Base-by-base conservation (phyloP, 108 stramenopile genomes). In the Cyclotella choctawhatcheeana region DNA sequence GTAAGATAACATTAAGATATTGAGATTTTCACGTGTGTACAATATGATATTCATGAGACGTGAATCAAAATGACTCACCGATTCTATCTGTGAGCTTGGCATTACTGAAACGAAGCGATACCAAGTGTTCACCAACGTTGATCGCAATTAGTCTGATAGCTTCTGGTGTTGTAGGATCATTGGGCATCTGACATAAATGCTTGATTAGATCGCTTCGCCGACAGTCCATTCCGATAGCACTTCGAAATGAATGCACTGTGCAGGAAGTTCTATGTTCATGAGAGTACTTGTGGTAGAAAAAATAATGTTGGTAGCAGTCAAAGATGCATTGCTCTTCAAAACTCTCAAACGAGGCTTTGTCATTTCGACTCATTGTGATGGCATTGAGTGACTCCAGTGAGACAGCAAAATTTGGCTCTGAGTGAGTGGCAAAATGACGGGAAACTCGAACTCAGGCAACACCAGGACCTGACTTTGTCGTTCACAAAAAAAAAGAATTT, bases 301-400 rank as follows among this genome's bases (percentile, higher is more conserved):
- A 60, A 37, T 60, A 30, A 5, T n/a, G n/a, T n/a, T 37, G n/a
- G 34, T 37, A 31, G 34, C 35, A 16, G 18, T 37, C 20, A 20
- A 60, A 60, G 18, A 60, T 60, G 21, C 32, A 37, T 37, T 21
- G 8, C 20, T 60, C 59, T 37, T 60, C 59, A 13, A 60, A 60
- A 5, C 20, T 32, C 18, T 60, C 59, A 18, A 60, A 60, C 24
- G 30, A 56, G 25, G 26, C 55, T 56, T n/a, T n/a, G n/a, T n/a
- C n/a, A n/a, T n/a, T n/a, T n/a, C n/a, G n/a, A n/a, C n/a, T n/a
- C n/a, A n/a, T n/a, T n/a, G n/a, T n/a, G n/a, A n/a, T n/a, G n/a
- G n/a, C n/a, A n/a, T n/a, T n/a, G n/a, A n/a, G n/a, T n/a, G n/a
- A n/a, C n/a, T n/a, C n/a, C n/a, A n/a, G n/a, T n/a, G n/a, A n/a